These are phyloP conservation scores for Talaromyces thailandensis DNA, from an alignment of 495 filamentous ascomycete genomes.

Conservation along the genomic window DNA sequence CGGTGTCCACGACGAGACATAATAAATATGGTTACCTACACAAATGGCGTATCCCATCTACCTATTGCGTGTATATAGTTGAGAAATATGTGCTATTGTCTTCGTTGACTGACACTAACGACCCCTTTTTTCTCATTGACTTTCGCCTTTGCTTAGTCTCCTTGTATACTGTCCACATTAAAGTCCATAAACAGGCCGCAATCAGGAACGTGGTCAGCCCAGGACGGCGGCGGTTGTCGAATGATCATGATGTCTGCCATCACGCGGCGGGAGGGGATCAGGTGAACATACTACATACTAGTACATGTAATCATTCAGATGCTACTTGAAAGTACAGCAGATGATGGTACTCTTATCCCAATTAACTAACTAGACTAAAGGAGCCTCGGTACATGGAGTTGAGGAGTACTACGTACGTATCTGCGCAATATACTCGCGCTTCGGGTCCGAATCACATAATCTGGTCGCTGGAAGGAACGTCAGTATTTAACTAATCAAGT, in stretches of 20 bases:
- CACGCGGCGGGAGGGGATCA: not conserved
- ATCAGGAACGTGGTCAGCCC: not conserved
- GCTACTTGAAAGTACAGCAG: not conserved
- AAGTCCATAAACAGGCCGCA: not conserved
- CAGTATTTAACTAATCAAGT: not conserved
- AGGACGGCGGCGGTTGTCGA: not conserved
- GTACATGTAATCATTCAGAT: not conserved
- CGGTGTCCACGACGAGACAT: not conserved
- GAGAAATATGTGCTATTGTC: not conserved
- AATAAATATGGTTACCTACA: not conserved
- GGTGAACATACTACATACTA: too few species aligned
- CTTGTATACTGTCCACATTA: not conserved
- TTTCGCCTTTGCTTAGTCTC: not conserved
- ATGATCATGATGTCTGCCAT: not conserved
- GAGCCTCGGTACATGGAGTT: not conserved
- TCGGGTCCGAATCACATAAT: not conserved
- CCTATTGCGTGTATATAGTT: not conserved
- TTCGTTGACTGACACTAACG: too few species aligned
- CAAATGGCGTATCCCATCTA: not conserved
- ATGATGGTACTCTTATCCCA: too few species aligned
- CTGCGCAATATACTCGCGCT: not conserved
- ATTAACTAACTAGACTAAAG: too few species aligned
- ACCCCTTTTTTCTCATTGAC: not conserved
- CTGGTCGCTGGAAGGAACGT: not conserved
- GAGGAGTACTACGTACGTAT: not conserved